Conservation (phyloP, 73 alveolate genomes). For the Stentor coeruleus region DNA sequence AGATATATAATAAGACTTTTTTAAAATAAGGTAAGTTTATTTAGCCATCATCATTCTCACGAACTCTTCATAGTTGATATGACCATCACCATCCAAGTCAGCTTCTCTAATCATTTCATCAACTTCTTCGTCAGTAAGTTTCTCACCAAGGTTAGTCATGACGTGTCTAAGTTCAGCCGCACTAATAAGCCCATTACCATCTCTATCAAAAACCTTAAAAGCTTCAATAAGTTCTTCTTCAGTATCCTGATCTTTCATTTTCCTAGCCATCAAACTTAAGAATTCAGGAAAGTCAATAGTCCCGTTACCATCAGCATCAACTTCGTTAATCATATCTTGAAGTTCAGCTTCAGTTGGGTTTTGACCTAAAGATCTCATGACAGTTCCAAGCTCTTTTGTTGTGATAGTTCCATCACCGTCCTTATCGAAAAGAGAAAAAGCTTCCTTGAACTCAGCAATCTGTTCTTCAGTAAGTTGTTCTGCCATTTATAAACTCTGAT, state of each 20-base stretch:
- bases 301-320: constrained; percentile 97
- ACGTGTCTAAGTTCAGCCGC: constrained; percentile 87
- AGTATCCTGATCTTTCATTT: constrained; percentile 96
- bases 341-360: constrained; percentile 96
- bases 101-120: constrained; percentile 96
- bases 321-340: constrained; percentile 85
- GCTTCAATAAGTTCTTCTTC: constrained; percentile 99
- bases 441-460: constrained; percentile 94
- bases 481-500: constrained; percentile 63
- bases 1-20: neutral
- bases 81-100: constrained; percentile 92
- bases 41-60: constrained; percentile 91
- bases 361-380: constrained; percentile 96
- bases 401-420: constrained; percentile 97
- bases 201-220: constrained; percentile 98
- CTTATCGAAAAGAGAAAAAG: constrained; percentile 93
- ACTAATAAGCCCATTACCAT: constrained; percentile 87
- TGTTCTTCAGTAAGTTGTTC: constrained; percentile 84
- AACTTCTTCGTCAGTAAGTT: constrained; percentile 85
- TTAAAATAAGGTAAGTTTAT: constrained; percentile 36
- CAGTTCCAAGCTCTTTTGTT: constrained; percentile 94
- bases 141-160: constrained; percentile 79
- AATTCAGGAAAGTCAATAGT: constrained; percentile 97
- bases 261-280: constrained; percentile 95
- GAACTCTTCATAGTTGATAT: constrained; percentile 83